Base-by-base conservation (phyloP, 2,329 filamentous ascomycete species). In the Orbilia ellipsospora region DNA sequence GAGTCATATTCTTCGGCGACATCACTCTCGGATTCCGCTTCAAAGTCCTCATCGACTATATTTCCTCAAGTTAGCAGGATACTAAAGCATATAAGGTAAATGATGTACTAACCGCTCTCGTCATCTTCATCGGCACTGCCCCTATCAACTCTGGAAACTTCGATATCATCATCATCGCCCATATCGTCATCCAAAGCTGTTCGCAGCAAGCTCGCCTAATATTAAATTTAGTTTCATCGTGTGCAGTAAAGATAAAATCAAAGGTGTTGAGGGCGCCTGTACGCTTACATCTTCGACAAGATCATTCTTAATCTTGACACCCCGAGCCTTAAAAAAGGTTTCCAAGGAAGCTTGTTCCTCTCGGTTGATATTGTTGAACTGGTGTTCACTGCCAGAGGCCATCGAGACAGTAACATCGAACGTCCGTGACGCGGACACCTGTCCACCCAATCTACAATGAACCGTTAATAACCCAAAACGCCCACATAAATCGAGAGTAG, bases 361-460 rank as follows among this genome's bases (percentile, higher is more conserved):
- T 86, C 94, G 91, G 82, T 97, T 99, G 83, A 99, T 99, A 85
- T 99, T 99, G 84, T 93, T 97, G 85, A 99, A 99, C 81, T 97
- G 94, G 80, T 94, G 93, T 80, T 96, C 93, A 69, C 92, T 91
- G 62, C 88, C 87, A 65, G 77, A 77, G 86, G 97, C 98, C 85
- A 97, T 88, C 66, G 90, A 90, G 72, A 99, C 92, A 0, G 93
- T 95, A 79, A 99, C 97, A 82, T 99, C 95, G 81, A 99, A 99
- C 1, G 95, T 99, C 70, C 95, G 92, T 78, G 94, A 91, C 59
- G 95, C 92, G 61, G 94, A 96, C 77, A 98, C 90, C 65, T 94
- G 94, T 73, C 95, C 95, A 77, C 93, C 93, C 52, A 99, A 94
- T 81, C 95, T 80, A 28, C 23, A 57, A 2, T 26, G 15, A 51